A percentile compares a stretch with the other conserved stretches of the same genome.
Conservation (phyloP, 2,329 filamentous ascomycete genomes). For the Colletotrichum caudatum region DNA sequence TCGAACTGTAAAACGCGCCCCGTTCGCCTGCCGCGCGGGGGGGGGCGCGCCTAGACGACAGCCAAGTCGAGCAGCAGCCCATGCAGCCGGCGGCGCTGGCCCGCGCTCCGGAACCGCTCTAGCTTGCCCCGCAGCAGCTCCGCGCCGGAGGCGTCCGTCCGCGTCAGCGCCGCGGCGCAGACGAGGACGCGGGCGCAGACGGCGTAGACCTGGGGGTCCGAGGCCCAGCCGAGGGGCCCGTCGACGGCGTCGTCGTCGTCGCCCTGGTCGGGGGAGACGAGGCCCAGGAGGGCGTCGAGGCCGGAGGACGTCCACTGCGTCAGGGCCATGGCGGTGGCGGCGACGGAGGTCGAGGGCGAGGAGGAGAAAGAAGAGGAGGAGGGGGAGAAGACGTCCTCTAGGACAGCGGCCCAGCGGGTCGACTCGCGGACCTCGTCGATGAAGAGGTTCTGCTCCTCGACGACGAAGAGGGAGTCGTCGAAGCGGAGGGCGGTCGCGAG, state of each 20-base stretch:
- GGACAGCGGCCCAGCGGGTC: conserved; percentile 71
- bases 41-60: not conserved
- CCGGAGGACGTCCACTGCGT: conserved; percentile 64
- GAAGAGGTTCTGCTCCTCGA: conserved; percentile 96
- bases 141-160: not conserved
- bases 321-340: conserved; percentile 43
- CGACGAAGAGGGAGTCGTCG: conserved; percentile 80
- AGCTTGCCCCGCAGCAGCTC: conserved; percentile 21
- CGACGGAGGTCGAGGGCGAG: conserved; percentile 20
- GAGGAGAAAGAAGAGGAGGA: not conserved
- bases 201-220: conserved; percentile 75
- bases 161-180: conserved; percentile 52
- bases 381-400: conserved; percentile 48
- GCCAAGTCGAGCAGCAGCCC: conserved; percentile 41
- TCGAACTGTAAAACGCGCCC: not conserved
- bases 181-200: conserved; percentile 65
- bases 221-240: conserved; percentile 79
- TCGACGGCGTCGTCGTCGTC: conserved; percentile 54
- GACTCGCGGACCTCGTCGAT: conserved; percentile 84
- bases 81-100: conserved; percentile 32
- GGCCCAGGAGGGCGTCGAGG: conserved; percentile 56
- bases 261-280: conserved; percentile 44
- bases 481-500: conserved; percentile 61
- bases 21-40: too few species aligned
- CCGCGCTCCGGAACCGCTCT: conserved; percentile 27